Conservation (phyloP, 2,329 filamentous ascomycete genomes). For the Alternaria sp. region DNA sequence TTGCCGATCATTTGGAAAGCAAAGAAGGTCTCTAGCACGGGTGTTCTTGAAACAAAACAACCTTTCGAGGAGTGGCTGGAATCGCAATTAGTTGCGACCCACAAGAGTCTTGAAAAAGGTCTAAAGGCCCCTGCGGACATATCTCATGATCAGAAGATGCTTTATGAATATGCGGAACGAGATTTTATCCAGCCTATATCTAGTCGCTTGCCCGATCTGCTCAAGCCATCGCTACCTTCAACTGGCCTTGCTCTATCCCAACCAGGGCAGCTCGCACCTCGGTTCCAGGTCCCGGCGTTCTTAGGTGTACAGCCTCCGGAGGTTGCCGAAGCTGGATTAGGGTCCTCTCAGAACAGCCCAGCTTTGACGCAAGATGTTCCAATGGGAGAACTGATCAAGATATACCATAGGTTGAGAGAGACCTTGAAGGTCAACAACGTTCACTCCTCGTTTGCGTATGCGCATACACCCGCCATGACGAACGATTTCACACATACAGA, state of each 20-base stretch:
- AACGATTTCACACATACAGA: slow-evolving; percentile 65
- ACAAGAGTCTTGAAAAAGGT: slow-evolving; percentile 54
- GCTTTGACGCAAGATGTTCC: slow-evolving; percentile 32
- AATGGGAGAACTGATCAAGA: slow-evolving; percentile 60
- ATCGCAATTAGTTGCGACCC: slow-evolving; percentile 62
- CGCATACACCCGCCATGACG: slow-evolving; percentile 49
- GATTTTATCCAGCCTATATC: slow-evolving; percentile 62
- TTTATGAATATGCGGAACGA: slow-evolving; percentile 61
- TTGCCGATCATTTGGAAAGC: slow-evolving; percentile 95
- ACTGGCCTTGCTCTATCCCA: slow-evolving; percentile 23
- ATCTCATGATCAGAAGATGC: slow-evolving; percentile 57
- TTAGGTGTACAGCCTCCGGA: slow-evolving; percentile 37
- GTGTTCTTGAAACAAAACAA: slow-evolving; percentile 67
- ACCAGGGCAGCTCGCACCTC: slow-evolving; percentile 18
- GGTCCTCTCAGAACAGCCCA: slow-evolving; percentile 34
- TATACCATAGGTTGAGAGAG: slow-evolving; percentile 66
- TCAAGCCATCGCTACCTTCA: slow-evolving; percentile 32
- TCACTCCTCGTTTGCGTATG: slow-evolving; percentile 56
- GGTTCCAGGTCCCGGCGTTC: slow-evolving; percentile 46
- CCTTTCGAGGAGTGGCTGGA: slow-evolving; percentile 76
- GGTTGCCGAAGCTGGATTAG: slow-evolving; percentile 31
- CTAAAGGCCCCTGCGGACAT: slow-evolving; percentile 36
- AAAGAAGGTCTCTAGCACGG: slow-evolving; percentile 83
- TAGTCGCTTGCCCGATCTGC: slow-evolving; percentile 49
- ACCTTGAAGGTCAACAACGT: slow-evolving; percentile 63